Conservation (phyloP, 805 yeast species). For the Debaryomyces tyrocola region DNA sequence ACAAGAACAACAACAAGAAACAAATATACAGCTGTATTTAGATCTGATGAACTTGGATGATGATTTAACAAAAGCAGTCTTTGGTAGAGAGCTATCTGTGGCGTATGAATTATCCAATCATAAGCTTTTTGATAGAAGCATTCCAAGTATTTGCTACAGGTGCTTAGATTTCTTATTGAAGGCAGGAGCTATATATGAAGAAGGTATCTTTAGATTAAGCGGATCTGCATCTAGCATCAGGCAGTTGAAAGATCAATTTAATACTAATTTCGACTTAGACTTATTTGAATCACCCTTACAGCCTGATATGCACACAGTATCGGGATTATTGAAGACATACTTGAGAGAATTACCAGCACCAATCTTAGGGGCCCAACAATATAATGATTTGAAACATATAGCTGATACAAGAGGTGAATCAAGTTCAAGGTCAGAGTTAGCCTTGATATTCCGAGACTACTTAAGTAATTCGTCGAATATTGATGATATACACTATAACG, state of each 20-base stretch:
- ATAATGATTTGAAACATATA: conserved; percentile 21
- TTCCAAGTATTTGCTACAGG: conserved; percentile 77
- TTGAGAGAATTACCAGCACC: conserved; percentile 73
- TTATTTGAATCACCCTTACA: conserved; percentile 45
- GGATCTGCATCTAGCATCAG: conserved; percentile 82
- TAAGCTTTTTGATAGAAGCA: conserved; percentile 40
- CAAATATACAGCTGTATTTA: conserved; percentile 28
- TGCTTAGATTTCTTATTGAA: conserved; percentile 68
- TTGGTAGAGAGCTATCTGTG: conserved; percentile 62
- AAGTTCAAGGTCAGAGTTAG: conserved; percentile 20
- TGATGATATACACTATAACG: conserved; percentile 56
- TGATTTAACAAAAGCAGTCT: conserved; percentile 43
- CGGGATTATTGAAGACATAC: conserved; percentile 82
- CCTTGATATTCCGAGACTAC: conserved; percentile 30
- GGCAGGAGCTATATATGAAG: conserved; percentile 75
- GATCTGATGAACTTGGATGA: conserved; percentile 36
- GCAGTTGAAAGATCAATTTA: conserved; percentile 66
- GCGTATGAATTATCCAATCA: conserved; percentile 55
- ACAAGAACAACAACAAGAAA: conserved; percentile 8
- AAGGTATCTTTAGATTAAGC: conserved; percentile 87
- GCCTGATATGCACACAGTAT: conserved; percentile 81
- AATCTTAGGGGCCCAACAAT: conserved; percentile 57
- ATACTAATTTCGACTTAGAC: conserved; percentile 67
- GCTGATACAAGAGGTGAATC: conserved; percentile 7
- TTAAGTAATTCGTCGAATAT: conserved; percentile 36